Base-by-base conservation (phyloP, 352 stramenopile species). In the Globisporangium alternatum region DNA sequence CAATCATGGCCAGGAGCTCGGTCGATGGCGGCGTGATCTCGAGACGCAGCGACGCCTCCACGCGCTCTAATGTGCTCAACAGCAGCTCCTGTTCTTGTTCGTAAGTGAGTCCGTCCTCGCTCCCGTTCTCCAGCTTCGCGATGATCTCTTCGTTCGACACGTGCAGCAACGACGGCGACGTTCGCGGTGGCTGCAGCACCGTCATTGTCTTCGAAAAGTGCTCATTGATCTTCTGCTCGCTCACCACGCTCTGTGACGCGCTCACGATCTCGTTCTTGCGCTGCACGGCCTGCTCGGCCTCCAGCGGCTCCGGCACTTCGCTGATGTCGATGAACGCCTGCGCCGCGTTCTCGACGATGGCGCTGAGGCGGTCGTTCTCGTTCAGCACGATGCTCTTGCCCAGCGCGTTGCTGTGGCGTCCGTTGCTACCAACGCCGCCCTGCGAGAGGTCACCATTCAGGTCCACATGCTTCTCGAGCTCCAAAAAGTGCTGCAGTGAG, bases 251-350 rank as follows among this genome's bases (percentile, higher is more conserved):
- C 37, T 88, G 73, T 1, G 75, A 75, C 5, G 73, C 80, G 33
- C 64, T 74, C 53, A 89, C 75, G 60, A 92, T 92, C 69, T 92
- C 81, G 61, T 88, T 86, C 65, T 89, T 89, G 61, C 81, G 81
- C 62, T 92, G 83, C 60, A 80, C 78, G 55, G 81, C 83, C 59
- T 92, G 83, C 60, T 91, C 84, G 2, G 79, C 77, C 67, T 94
- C 85, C 3, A 94, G 78, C 21, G 85, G 85, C 58, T 92, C 85
- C 3, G 85, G 80, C 0, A 94, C 78, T 66, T 94, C 83, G 52
- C 80, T 91, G 51, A 94, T 88, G 59, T 94, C 83, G 57, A 94
- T 92, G 51, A 94, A 90, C 21, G 80, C 82, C 70, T 92, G 83
- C 43, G 80, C 80, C 12, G 83, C 81, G 53, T 72, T 90, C 60